Conservation (phyloP, 2,329 filamentous ascomycete species). For the Fusarium algeriense region DNA sequence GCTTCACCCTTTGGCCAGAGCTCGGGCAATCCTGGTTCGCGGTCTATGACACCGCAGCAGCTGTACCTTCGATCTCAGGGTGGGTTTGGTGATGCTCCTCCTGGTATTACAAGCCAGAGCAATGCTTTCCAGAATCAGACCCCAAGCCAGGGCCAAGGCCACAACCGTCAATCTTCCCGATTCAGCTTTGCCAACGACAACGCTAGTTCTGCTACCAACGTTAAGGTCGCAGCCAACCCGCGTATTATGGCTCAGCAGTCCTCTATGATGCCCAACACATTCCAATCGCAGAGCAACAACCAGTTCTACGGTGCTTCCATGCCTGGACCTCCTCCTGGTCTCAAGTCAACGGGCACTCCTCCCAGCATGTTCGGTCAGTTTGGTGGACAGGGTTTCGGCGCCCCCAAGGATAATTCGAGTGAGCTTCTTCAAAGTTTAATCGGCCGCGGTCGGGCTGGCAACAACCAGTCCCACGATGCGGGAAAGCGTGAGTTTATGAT, state of each 20-base stretch:
- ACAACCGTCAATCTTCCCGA: conserved; percentile 85
- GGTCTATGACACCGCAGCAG: conserved; percentile 85
- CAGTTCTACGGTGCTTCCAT: conserved; percentile 88
- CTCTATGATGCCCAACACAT: conserved; percentile 82
- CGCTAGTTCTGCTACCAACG: conserved; percentile 61
- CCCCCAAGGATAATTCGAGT: conserved; percentile 76
- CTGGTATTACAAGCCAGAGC: conserved; percentile 64
- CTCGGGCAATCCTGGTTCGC: conserved; percentile 67
- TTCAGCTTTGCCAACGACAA: conserved; percentile 89
- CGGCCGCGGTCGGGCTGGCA: conserved; percentile 75
- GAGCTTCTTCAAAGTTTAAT: conserved; percentile 83
- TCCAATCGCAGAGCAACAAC: conserved; percentile 70
- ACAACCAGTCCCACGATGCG: conserved; percentile 81
- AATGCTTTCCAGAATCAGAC: conserved; percentile 60
- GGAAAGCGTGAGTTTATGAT: conserved; percentile 99
- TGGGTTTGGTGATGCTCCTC: conserved; percentile 70
- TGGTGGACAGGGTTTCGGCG: conserved; percentile 76
- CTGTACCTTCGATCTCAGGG: conserved; percentile 74
- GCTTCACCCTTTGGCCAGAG: conserved; percentile 61
- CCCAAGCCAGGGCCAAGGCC: conserved; percentile 67
- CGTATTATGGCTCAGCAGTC: conserved; percentile 87
- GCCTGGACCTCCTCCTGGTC: conserved; percentile 91
- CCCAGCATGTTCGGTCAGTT: conserved; percentile 97
- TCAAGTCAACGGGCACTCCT: conserved; percentile 95
- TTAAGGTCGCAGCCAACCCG: conserved; percentile 83